A percentile compares a stretch with the other conserved stretches of the same genome.
Conservation (phyloP, 176 grass and related monocot genomes). For the Cenchrus fungigraminus region DNA sequence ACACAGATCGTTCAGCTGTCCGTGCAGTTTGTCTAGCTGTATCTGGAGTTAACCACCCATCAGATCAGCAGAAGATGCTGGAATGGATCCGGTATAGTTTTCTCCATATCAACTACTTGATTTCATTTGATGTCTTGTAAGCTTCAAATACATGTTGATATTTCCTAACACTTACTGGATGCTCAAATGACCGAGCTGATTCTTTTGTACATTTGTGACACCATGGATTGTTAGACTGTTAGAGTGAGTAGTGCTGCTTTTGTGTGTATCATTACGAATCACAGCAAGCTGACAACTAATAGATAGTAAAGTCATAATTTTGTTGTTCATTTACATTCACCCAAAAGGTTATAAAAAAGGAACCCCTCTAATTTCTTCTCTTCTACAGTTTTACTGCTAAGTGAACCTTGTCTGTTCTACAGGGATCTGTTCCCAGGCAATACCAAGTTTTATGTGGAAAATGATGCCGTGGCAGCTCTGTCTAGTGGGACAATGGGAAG, state of each 20-base stretch:
- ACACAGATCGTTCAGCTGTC: conserved; percentile 56
- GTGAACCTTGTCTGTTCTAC: conserved; percentile 26
- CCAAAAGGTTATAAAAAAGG: not conserved
- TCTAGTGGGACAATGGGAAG: conserved; percentile 98
- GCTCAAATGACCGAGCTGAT: conserved; percentile 1
- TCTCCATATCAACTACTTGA: conserved; percentile 33
- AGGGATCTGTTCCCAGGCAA: conserved; percentile 76
- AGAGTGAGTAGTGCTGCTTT: not conserved
- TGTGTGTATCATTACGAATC: not conserved
- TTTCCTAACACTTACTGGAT: not conserved
- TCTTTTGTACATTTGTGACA: conserved; percentile 11
- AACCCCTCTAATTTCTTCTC: not conserved
- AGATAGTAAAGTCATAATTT: conserved; percentile 12
- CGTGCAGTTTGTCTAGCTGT: conserved; percentile 87
- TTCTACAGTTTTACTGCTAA: conserved; percentile 29
- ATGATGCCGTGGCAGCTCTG: conserved; percentile 91
- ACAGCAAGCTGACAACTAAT: not conserved
- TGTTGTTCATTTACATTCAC: conserved; percentile 3
- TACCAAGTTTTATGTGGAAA: conserved; percentile 89
- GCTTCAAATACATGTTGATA: not conserved
- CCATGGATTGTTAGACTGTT: not conserved
- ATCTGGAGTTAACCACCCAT: conserved; percentile 93
- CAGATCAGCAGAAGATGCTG: conserved; percentile 86
- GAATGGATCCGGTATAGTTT: conserved; percentile 78
- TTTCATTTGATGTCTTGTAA: not conserved